phyloP scores from a whole-genome alignment of 2,329 filamentous ascomycete genomes.

The Chaetomium sp. region DNA sequence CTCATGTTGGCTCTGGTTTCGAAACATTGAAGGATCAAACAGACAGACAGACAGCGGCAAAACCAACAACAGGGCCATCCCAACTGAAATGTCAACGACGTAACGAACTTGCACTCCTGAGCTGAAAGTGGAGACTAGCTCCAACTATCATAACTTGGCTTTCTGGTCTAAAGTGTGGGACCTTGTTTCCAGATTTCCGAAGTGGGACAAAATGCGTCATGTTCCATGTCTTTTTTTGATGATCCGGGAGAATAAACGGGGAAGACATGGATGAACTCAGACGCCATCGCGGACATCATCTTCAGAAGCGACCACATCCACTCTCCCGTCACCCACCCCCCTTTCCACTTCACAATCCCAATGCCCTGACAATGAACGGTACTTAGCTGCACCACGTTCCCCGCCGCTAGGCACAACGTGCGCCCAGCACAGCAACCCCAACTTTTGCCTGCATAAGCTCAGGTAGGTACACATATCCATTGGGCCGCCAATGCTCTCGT shows the following conservation, averaged over 20 bases:
- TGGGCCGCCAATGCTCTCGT: background rate
- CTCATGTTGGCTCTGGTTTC: constrained; percentile 5
- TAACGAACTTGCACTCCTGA: background rate
- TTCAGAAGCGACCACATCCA: background rate
- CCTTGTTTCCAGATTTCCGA: constrained; percentile 1
- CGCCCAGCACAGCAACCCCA: background rate
- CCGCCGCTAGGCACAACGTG: background rate
- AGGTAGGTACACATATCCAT: background rate
- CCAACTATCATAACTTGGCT: background rate
- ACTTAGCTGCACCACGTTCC: background rate
- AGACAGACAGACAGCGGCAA: constrained; percentile 4
- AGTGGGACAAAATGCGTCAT: constrained; percentile 17
- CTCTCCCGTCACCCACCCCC: background rate
- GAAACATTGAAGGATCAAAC: constrained; percentile 17
- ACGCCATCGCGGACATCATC: background rate
- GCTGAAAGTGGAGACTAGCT: constrained; percentile 3
- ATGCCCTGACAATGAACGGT: background rate
- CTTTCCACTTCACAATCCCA: background rate
- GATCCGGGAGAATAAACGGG: background rate
- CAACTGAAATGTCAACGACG: background rate
- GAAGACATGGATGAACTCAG: background rate
- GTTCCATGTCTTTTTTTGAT: background rate
- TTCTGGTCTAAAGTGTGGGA: background rate
- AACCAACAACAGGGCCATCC: background rate
- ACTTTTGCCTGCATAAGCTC: background rate